A percentile compares a stretch with the other conserved stretches of the same genome.
These are phyloP conservation scores for Podospora anserina DNA, from an alignment of 495 filamentous ascomycete species.

Conservation along the genomic window DNA sequence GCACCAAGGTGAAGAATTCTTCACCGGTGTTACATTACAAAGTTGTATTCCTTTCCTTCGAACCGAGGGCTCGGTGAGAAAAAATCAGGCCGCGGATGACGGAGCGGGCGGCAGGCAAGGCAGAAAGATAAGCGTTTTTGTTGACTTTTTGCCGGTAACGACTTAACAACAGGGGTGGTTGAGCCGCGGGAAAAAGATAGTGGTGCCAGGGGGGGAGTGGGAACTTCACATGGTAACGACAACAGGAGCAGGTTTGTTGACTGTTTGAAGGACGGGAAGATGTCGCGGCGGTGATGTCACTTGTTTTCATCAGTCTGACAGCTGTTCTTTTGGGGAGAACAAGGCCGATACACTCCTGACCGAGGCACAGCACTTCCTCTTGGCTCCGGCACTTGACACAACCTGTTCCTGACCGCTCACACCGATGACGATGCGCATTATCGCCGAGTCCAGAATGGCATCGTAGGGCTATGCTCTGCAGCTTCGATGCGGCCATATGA, in stretches of 20 bases:
- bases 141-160: background rate
- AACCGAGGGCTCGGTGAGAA: conserved; percentile 2
- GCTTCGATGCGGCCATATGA: background rate
- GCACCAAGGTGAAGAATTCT: background rate
- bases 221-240: background rate
- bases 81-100: background rate
- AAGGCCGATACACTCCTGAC: background rate
- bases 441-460: background rate
- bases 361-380: background rate
- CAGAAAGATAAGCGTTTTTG: background rate
- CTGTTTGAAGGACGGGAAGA: background rate
- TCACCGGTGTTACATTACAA: background rate
- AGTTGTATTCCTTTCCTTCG: background rate
- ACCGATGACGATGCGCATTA: background rate
- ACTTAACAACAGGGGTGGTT: background rate
- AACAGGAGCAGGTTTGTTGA: background rate
- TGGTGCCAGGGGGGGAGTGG: background rate
- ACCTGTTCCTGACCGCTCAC: background rate
- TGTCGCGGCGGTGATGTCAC: background rate
- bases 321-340: background rate
- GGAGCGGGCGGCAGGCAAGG: background rate
- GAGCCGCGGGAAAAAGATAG: background rate
- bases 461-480: background rate
- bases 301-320: background rate
- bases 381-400: background rate